Base-by-base conservation (phyloP, 2,329 filamentous ascomycete species). In the Xylaria sp. region DNA sequence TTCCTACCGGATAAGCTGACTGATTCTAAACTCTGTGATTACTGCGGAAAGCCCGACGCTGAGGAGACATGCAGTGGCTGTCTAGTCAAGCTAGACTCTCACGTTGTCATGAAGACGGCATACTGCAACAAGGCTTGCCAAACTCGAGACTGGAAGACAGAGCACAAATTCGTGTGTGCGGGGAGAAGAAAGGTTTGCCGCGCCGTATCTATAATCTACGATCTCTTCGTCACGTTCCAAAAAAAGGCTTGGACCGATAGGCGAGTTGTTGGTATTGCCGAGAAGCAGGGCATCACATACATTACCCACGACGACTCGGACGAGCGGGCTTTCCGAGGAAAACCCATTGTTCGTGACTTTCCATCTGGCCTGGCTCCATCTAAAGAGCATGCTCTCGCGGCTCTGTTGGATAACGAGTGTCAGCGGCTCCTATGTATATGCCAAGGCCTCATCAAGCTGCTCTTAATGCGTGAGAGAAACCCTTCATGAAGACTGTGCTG, bases 111-210 rank as follows among this genome's bases (percentile, higher is more conserved):
- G 23, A 59, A 51, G 51, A 55, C 46, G 10, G 13, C 44, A 41
- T 63, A 60, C 37, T 63, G 60, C 60, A 35, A 53, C 44, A 51
- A 51, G 25, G 17, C 2, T 31, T 62, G 60, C 60, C 60, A 62
- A 49, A 33, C 43, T 54, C 55, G 40, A 4, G 55, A 62, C 37
- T 59, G 60, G 55, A 27, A 54, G n/a, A n/a, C n/a, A 27, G 43
- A 59, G 19, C 60, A 62, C 44, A 62, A 62, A 37, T n/a, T 29
- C 9, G 35, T 49, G 23, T 62, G 60, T 27, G 27, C 29, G 3
- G 54, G 17, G 5, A 43, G 49, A 54, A 44, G 10, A 19, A 59
- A 48, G 48, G 3, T 62, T 25, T 40, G 11, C 25, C 60, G 54
- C 19, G 60, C 60, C 4, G 60, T 40, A 27, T 54, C 49, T 19